Conservation (phyloP, 768 basidiomycete genomes). For the Ramaria rubella region DNA sequence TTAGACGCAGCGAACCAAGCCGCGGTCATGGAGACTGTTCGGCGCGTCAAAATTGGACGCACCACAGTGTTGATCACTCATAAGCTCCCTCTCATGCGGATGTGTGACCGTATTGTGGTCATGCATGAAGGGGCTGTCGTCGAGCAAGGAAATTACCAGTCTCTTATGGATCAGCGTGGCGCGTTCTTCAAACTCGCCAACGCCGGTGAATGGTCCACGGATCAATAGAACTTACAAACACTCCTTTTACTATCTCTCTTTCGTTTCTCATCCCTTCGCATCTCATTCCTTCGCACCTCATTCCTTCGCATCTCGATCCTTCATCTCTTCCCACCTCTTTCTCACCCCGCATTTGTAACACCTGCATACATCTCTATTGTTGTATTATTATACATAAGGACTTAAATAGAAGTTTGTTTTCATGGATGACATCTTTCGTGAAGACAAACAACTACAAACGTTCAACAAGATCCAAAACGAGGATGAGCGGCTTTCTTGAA, state of each 20-base stretch:
- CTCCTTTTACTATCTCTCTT: not conserved
- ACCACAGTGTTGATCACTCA: slow-evolving; percentile 94
- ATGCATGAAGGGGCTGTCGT: slow-evolving; percentile 69
- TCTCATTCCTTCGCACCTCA: not conserved
- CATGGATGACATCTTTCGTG: not conserved
- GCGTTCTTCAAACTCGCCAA: slow-evolving; percentile 71
- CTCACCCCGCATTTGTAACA: slow-evolving; percentile 6
- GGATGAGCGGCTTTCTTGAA: too few relatives aligned
- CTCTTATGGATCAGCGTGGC: slow-evolving; percentile 59
- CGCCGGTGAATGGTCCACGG: slow-evolving; percentile 62
- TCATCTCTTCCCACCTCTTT: too few relatives aligned
- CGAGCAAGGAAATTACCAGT: slow-evolving; percentile 73
- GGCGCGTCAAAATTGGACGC: slow-evolving; percentile 52
- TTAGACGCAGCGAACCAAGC: slow-evolving; percentile 81
- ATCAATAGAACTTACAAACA: slow-evolving; percentile 4
- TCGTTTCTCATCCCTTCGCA: not conserved
- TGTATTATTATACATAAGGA: not conserved
- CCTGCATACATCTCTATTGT: not conserved
- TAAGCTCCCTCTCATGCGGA: slow-evolving; percentile 81
- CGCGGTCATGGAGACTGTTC: slow-evolving; percentile 73
- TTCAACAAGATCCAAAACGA: too few relatives aligned
- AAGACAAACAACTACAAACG: too few relatives aligned
- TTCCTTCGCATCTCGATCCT: not conserved
- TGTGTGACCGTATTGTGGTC: slow-evolving; percentile 86
- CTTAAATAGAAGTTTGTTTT: not conserved